These are phyloP conservation scores for Alternaria sp. DNA, from an alignment of 2,329 filamentous ascomycete genomes.

Conservation along the genomic window DNA sequence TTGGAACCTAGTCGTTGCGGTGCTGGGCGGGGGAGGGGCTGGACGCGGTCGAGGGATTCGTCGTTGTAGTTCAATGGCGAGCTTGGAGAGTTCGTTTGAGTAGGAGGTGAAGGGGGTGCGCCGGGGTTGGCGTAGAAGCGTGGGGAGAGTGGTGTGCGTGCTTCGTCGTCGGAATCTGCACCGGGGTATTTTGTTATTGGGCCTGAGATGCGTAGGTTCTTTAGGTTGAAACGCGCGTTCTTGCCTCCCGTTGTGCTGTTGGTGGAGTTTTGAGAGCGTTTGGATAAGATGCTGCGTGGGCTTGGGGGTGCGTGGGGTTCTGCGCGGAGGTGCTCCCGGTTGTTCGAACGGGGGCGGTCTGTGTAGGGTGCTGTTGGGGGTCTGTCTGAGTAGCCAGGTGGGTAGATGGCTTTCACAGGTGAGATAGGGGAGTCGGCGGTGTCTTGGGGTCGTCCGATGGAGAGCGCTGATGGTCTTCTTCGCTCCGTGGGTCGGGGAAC, in stretches of 20 bases:
- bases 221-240: conserved; percentile 58
- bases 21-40: conserved; percentile 49
- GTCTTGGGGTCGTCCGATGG: conserved; percentile 32
- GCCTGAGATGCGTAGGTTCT: conserved; percentile 66
- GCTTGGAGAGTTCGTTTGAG: conserved; percentile 46
- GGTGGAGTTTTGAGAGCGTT: conserved; percentile 46
- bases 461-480: conserved; percentile 42
- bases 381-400: conserved; percentile 49
- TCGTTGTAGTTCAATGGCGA: conserved; percentile 37
- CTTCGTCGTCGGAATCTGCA: conserved; percentile 56
- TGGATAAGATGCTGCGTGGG: conserved; percentile 50
- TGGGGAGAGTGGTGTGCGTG: conserved; percentile 64
- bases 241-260: conserved; percentile 47
- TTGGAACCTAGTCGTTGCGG: conserved; percentile 40
- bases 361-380: conserved; percentile 20
- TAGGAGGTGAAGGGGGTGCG: conserved; percentile 63
- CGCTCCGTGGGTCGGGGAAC: conserved; percentile 17
- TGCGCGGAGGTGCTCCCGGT: conserved; percentile 19
- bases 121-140: conserved; percentile 62
- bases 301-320: conserved; percentile 34
- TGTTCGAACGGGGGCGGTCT: conserved; percentile 10
- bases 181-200: conserved; percentile 59
- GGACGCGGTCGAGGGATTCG: conserved; percentile 47
- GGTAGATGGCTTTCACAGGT: conserved; percentile 59
- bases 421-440: conserved; percentile 48